Percentiles rank a stretch among this genome's conserved stretches.
These are phyloP conservation scores for Fusarium succisae DNA, from an alignment of 2,329 filamentous ascomycete genomes.

Conservation along the genomic window DNA sequence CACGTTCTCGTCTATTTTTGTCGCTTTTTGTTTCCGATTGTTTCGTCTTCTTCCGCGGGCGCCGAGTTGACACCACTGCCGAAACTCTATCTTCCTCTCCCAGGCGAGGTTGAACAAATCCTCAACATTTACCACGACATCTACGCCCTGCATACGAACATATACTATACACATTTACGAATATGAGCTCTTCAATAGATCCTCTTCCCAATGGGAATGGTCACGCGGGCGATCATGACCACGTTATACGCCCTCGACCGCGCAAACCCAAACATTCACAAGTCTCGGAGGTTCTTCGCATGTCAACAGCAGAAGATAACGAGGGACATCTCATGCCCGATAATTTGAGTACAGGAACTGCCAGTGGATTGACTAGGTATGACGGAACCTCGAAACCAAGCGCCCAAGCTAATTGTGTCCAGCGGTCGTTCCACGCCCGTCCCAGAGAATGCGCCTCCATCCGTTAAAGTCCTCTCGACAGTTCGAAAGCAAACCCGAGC, in stretches of 20 bases:
- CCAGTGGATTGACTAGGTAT: constrained; percentile 59
- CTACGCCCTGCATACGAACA: background rate
- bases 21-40: background rate
- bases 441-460: constrained; percentile 91
- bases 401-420: constrained; percentile 12
- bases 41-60: constrained; percentile 2
- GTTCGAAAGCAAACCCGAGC: constrained; percentile 85
- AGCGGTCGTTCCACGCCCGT: constrained; percentile 87
- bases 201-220: constrained; percentile 42
- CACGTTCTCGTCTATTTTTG: background rate
- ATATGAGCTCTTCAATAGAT: constrained; percentile 46
- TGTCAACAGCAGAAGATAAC: constrained; percentile 46
- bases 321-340: constrained; percentile 49
- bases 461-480: constrained; percentile 83
- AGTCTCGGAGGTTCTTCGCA: constrained; percentile 54
- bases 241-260: constrained; percentile 60
- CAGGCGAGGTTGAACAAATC: constrained; percentile 7
- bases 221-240: constrained; percentile 47
- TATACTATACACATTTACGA: background rate
- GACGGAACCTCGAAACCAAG: background rate
- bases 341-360: constrained; percentile 42
- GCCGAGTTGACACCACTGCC: background rate
- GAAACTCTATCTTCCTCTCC: background rate
- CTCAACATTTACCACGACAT: constrained; percentile 11
- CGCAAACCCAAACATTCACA: constrained; percentile 61